Base-by-base conservation (phyloP, 2,329 filamentous ascomycete species). In the Penicillium sp. region DNA sequence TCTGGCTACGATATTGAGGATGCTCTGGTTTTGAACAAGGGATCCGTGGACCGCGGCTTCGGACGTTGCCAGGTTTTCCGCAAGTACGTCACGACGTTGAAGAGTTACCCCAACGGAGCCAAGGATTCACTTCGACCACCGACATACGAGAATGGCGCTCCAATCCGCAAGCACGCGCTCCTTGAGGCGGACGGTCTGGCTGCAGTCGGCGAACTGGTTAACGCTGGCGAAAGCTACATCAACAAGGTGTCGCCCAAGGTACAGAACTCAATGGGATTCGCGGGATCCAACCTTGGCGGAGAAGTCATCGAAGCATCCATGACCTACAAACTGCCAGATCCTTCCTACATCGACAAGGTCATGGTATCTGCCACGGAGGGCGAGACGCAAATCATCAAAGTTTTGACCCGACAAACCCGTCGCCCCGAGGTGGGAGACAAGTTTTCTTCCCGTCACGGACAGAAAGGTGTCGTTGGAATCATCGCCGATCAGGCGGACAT, bases 1-100 rank as follows among this genome's bases (percentile, higher is more conserved):
- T 97, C 93, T 10, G 94, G 94, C 23, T 99, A 99, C 75, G 94
- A 99, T 84, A 99, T 99, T 64, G 94, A 99, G 79, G 94, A 99
- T 80, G 94, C 94, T 9, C 81, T 99, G 16, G 93, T 99, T 2
- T 74, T 99, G 57, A 99, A 99, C 79, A 97, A 97, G 77, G 92
- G 91, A 9, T 97, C 92, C 0, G 87, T 91, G 55, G 95, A 99
- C 66, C 85, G 94, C 65, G 95, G 94, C 4, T 99, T 97, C 67
- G 95, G 94, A 42, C 87, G 94, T 35, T 97, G 94, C 67, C 95
- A 99, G 70, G 94, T 97, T n/a, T 93, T 97, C 81, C 88, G 93
- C 63, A 99, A 99, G 74, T 91, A 94, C 70, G 86, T 87, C 11
- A 89, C 90, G 4, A 88, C 91, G 54, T 79, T 99, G 53, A 92